Evolutionary conservation across 768 basidiomycete genomes (phyloP), one percentile per base, ranked within the genome.

Genomic region (Dioszegia crocea): DNA sequence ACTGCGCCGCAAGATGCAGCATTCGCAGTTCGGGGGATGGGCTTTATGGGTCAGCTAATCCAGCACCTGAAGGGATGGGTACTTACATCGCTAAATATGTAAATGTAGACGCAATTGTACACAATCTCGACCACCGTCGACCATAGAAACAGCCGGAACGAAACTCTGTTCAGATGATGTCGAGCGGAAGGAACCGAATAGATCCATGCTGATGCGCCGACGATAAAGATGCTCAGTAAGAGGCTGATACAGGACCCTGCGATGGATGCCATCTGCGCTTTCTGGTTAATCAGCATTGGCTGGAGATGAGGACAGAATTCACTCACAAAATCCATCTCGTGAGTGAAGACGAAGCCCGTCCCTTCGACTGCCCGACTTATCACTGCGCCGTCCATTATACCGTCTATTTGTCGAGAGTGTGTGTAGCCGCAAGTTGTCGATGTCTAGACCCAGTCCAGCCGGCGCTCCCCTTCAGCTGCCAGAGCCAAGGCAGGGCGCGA

Each of bases 41-140:
- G 33, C 33, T 33, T 6, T 33, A 6, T 6, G 14, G 33, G 14
- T 33, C 14, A 33, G 33, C 33, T 6, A 41, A 16, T 12, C 24
- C 8, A 14, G 3, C 24, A n/a, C 21, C 19, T 19, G 19, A 12
- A 41, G 39, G 10, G 12, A n/a, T 33, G 41, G 52, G 24, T 16
- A 55, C 59, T 60, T 40, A 63, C 65, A 33, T 45, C 24, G 2
- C n/a, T 46, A 39, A 24, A 47, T 4, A 55, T 47, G 19, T 48
- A 36, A 2, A 66, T 33, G 23, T 58, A 66, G 1, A 31, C 36
- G 3, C 31, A 21, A 40, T 45, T 49, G 54, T 68, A 68, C 36
- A 62, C 49, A 6, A 65, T 47, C 53, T 68, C 61, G 23, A 60
- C 65, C 6, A 52, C 58, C 64, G 61, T 63, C n/a, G 59, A 44